Percentiles rank a stretch among this genome's conserved stretches.
phyloP scores from a whole-genome alignment of 2,329 filamentous ascomycete genomes.

The Colletotrichum sp. region DNA sequence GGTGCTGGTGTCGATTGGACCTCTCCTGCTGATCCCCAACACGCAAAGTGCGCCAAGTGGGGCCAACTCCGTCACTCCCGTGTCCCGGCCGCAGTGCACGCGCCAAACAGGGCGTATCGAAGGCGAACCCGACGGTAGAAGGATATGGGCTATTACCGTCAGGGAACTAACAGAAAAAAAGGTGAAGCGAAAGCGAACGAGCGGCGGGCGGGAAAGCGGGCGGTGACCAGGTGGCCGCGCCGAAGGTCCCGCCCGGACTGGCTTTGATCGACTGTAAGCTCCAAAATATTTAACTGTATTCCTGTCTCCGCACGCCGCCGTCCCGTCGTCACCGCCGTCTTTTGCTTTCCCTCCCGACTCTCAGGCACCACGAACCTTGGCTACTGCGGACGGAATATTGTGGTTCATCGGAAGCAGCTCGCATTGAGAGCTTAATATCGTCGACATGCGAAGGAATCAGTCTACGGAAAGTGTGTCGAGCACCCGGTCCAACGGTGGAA shows the following conservation, averaged over 20 bases:
- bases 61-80: slow-evolving; percentile 10
- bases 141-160: not conserved
- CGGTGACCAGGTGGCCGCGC: not conserved
- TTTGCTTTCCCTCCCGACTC: not conserved
- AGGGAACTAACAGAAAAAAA: not conserved
- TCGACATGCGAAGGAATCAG: not conserved
- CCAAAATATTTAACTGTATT: slow-evolving; percentile 5
- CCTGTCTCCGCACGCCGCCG: not conserved
- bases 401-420: not conserved
- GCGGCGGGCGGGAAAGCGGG: not conserved
- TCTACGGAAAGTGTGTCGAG: not conserved
- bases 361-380: not conserved
- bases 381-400: not conserved
- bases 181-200: not conserved
- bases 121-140: not conserved
- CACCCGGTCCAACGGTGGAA: not conserved
- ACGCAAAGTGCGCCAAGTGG: slow-evolving; percentile 3
- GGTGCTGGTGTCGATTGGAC: not conserved
- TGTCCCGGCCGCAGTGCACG: slow-evolving; percentile 1
- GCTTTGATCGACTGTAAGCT: not conserved
- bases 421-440: not conserved
- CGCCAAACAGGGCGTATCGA: not conserved
- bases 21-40: slow-evolving; percentile 7
- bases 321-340: not conserved
- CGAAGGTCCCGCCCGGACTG: not conserved